These are phyloP conservation scores for Suillus subalutaceus DNA, from an alignment of 768 basidiomycete genomes.

Conservation along the genomic window DNA sequence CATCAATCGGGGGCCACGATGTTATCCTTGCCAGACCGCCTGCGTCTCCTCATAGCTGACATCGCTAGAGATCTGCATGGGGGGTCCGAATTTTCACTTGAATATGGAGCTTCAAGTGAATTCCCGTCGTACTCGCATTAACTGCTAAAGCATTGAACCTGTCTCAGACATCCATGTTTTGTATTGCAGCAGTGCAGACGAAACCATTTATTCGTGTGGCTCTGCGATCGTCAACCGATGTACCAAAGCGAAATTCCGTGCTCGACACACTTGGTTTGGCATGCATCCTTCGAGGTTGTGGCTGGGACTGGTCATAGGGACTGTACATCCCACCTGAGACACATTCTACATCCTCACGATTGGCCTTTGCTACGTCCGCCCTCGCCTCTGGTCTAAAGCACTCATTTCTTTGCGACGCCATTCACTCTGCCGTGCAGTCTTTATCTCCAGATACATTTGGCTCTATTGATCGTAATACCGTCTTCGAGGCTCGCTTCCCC, in stretches of 20 bases:
- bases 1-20: not conserved
- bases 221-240: conserved; percentile 9
- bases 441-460: conserved; percentile 42
- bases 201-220: too few species aligned
- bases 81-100: not conserved
- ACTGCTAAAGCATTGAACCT: not conserved
- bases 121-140: not conserved
- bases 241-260: not conserved
- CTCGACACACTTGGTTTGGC: conserved; percentile 38
- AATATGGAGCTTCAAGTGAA: conserved; percentile 19
- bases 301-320: too few species aligned
- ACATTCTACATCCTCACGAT: conserved; percentile 40
- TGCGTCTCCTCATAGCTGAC: conserved; percentile 12
- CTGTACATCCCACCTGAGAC: conserved; percentile 29
- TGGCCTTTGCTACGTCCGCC: conserved; percentile 42
- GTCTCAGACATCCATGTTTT: conserved; percentile 11
- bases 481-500: conserved; percentile 22
- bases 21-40: not conserved
- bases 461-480: not conserved
- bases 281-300: too few species aligned
- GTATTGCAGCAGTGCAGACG: too few species aligned
- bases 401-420: conserved; percentile 44
- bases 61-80: conserved; percentile 13
- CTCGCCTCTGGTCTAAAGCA: conserved; percentile 36
- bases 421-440: conserved; percentile 50